A percentile compares a stretch with the other conserved stretches of the same genome.
Conservation (phyloP, 768 basidiomycete species). For the Panellus pusillus region DNA sequence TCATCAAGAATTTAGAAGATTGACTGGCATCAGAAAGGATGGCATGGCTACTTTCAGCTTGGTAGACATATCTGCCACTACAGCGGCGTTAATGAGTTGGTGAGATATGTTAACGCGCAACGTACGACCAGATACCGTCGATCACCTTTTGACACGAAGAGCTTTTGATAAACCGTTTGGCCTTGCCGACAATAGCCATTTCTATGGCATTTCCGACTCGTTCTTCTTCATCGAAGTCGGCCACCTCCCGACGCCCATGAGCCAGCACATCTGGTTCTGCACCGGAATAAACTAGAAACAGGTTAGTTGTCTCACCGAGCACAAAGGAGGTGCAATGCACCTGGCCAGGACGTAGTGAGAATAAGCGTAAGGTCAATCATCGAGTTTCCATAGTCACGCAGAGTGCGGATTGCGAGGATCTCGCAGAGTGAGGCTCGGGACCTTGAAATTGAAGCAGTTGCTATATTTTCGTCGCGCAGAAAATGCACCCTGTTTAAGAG, state of each 20-base stretch:
- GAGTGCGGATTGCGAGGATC: conserved; percentile 78
- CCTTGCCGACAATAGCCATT: conserved; percentile 83
- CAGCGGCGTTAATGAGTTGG: conserved; percentile 10
- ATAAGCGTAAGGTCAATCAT: conserved; percentile 68
- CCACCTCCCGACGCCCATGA: conserved; percentile 55
- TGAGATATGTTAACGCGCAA: conserved; percentile 7
- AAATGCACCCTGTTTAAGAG: conserved; percentile 88
- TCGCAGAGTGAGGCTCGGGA: conserved; percentile 87
- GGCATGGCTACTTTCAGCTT: conserved; percentile 82
- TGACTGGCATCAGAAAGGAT: conserved; percentile 81
- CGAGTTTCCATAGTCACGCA: conserved; percentile 70
- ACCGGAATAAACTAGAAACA: conserved; percentile 60
- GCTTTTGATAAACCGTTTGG: conserved; percentile 88
- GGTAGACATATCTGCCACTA: conserved; percentile 92
- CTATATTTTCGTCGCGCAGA: conserved; percentile 70
- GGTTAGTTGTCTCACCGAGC: background rate
- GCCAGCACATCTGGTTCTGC: conserved; percentile 60
- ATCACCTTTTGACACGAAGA: conserved; percentile 91
- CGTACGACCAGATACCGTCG: conserved; percentile 75
- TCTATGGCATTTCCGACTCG: conserved; percentile 91
- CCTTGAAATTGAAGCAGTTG: conserved; percentile 65
- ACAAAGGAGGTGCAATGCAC: background rate
- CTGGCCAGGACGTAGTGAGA: conserved; percentile 74
- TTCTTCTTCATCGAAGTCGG: conserved; percentile 73
- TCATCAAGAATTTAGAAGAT: background rate